Evolutionary conservation across 257 asterid species (phyloP).

Genomic region (Primulina huaijiensis): DNA sequence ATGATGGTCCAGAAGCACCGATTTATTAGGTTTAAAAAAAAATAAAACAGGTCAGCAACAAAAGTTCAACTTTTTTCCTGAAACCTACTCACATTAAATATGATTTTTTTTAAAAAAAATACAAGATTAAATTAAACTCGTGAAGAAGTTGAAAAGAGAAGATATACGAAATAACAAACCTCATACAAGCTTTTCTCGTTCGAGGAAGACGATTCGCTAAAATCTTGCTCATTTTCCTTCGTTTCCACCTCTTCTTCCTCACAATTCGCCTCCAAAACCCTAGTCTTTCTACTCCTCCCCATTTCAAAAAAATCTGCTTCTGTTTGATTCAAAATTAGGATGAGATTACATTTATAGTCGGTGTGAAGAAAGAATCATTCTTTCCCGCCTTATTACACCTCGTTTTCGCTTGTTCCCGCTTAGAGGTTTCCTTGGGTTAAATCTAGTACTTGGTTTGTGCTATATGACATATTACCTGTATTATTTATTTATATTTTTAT

Average conservation of each 20-base stretch:
- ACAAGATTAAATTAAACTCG: not conserved
- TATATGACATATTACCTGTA: too few species aligned
- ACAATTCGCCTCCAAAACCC: constrained; percentile 51
- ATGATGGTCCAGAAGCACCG: too few species aligned
- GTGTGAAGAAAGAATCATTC: not conserved
- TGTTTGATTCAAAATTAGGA: not conserved
- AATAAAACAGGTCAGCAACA: not conserved
- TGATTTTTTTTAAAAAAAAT: not conserved
- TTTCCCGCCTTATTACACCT: not conserved
- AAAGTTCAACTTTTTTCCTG: not conserved
- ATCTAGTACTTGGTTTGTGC: too few species aligned
- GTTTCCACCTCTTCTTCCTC: constrained; percentile 46
- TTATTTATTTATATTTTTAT: too few species aligned
- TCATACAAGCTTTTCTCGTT: constrained; percentile 61
- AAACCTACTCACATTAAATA: not conserved
- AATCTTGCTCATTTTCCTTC: constrained; percentile 31
- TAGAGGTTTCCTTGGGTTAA: not conserved
- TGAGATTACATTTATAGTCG: not conserved
- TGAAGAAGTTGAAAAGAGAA: not conserved
- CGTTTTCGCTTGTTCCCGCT: not conserved
- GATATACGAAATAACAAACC: constrained; percentile 29
- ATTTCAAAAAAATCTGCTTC: constrained; percentile 32
- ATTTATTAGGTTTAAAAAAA: not conserved
- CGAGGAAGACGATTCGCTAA: constrained; percentile 46
- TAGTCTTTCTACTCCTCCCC: constrained; percentile 60